A percentile compares a stretch with the other conserved stretches of the same genome.
Evolutionary conservation across 179 eudicot species (phyloP).

Genomic region (Beta corolliflora): DNA sequence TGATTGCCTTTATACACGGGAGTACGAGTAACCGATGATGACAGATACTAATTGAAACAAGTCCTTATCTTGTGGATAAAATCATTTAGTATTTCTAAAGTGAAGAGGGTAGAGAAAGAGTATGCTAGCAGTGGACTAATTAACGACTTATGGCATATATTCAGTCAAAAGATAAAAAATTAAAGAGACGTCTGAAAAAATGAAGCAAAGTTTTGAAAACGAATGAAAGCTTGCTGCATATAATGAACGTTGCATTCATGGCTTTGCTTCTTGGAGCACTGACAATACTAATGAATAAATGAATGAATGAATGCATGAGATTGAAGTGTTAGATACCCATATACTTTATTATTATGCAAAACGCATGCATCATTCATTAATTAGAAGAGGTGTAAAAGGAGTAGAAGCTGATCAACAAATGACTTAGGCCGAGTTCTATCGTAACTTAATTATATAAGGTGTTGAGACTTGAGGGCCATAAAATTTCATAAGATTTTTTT

Average conservation of each 20-base stretch:
- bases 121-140: not conserved
- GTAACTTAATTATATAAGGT: too few relatives aligned
- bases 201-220: not conserved
- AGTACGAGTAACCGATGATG: constrained; percentile 17
- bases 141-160: constrained; percentile 19
- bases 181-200: constrained; percentile 12
- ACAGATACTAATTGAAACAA: constrained; percentile 22
- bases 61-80: constrained; percentile 23
- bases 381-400: too few relatives aligned
- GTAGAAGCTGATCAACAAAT: too few relatives aligned
- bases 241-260: constrained; percentile 42
- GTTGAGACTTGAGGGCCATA: too few relatives aligned
- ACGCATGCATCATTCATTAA: too few relatives aligned
- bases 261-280: constrained; percentile 36
- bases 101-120: not conserved
- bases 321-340: constrained; percentile 11
- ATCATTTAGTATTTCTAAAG: not conserved
- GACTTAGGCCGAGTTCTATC: too few relatives aligned
- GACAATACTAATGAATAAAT: constrained; percentile 38
- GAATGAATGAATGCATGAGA: constrained; percentile 38
- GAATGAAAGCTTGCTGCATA: constrained; percentile 27
- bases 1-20: constrained; percentile 20
- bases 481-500: too few relatives aligned
- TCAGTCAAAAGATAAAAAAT: constrained; percentile 25
- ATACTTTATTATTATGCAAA: not conserved